Conservation (phyloP, 208 protist species). For the Porcisia hertigi region DNA sequence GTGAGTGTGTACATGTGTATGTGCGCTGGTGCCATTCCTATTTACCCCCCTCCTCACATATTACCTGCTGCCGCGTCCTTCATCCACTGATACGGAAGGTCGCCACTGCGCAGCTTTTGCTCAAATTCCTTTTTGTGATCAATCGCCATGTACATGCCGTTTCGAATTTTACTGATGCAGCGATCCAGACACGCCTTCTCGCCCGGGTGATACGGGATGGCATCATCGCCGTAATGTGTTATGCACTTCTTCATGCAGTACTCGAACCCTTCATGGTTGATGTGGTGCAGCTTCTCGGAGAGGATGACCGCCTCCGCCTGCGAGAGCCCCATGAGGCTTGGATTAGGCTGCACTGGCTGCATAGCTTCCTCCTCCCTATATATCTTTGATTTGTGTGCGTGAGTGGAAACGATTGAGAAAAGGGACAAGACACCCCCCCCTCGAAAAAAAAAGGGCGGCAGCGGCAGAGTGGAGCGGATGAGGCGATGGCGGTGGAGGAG, state of each 20-base stretch:
- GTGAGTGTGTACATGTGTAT: not conserved
- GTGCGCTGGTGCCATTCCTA: not conserved
- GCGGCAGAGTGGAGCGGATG: too few relatives aligned
- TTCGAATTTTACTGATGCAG: slow-evolving; percentile 67
- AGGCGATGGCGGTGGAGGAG: too few relatives aligned
- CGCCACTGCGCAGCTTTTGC: slow-evolving; percentile 53
- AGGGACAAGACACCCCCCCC: not conserved
- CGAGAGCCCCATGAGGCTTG: slow-evolving; percentile 48
- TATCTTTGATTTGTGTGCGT: not conserved
- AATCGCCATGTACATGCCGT: slow-evolving; percentile 65
- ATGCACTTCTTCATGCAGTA: slow-evolving; percentile 66
- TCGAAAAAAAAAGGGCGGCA: not conserved
- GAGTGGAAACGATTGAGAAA: not conserved
- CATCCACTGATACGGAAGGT: slow-evolving; percentile 87
- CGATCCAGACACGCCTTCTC: slow-evolving; percentile 82
- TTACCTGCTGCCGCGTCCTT: slow-evolving; percentile 52
- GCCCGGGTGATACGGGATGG: slow-evolving; percentile 78
- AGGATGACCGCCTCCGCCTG: slow-evolving; percentile 68
- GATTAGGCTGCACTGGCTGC: slow-evolving; percentile 64
- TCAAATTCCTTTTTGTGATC: slow-evolving; percentile 70
- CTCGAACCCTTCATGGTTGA: slow-evolving; percentile 60
- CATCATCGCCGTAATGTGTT: slow-evolving; percentile 79
- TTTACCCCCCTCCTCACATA: not conserved
- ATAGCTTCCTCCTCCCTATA: slow-evolving; percentile 21
- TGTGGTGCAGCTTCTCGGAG: slow-evolving; percentile 63